Evolutionary conservation across 768 basidiomycete genomes (phyloP).

Genomic region (Lenzites betulinus): DNA sequence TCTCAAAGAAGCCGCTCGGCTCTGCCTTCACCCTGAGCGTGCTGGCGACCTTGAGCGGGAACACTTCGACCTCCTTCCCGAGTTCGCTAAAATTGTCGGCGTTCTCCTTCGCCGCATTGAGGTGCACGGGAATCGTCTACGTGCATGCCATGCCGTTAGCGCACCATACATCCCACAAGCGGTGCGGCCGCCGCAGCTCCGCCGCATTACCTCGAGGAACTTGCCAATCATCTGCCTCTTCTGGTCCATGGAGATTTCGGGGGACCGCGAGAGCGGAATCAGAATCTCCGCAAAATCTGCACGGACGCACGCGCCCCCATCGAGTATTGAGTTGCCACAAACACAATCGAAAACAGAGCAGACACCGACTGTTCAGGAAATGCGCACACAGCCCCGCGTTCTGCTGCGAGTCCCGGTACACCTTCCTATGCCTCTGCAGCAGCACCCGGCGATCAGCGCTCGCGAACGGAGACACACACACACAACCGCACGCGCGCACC

Average conservation of each 20-base stretch:
- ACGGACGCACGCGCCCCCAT: too few species aligned
- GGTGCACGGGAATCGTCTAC: slow-evolving; percentile 29
- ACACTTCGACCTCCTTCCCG: slow-evolving; percentile 29
- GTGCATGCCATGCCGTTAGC: not conserved
- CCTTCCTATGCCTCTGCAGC: slow-evolving; percentile 26
- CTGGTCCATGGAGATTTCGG: slow-evolving; percentile 19
- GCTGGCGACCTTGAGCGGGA: slow-evolving; percentile 32
- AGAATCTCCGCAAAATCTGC: slow-evolving; percentile 30
- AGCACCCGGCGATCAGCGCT: too few species aligned
- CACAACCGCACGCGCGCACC: slow-evolving; percentile 18
- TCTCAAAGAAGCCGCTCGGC: slow-evolving; percentile 22
- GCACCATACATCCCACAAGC: not conserved
- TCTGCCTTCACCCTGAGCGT: slow-evolving; percentile 29
- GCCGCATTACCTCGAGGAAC: slow-evolving; percentile 27
- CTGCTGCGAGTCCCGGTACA: slow-evolving; percentile 31
- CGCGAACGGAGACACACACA: not conserved
- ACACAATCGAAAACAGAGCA: not conserved
- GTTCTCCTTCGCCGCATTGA: slow-evolving; percentile 24
- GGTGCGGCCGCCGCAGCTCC: too few species aligned
- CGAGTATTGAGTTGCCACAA: not conserved
- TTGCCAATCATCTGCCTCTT: slow-evolving; percentile 33
- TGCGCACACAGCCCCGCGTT: slow-evolving; percentile 30
- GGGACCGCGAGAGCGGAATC: slow-evolving; percentile 27
- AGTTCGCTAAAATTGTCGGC: slow-evolving; percentile 28
- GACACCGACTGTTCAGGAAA: slow-evolving; percentile 28